A percentile compares a stretch with the other conserved stretches of the same genome.
phyloP scores from a whole-genome alignment of 495 filamentous ascomycete genomes.

The Ascobolus immersus region DNA sequence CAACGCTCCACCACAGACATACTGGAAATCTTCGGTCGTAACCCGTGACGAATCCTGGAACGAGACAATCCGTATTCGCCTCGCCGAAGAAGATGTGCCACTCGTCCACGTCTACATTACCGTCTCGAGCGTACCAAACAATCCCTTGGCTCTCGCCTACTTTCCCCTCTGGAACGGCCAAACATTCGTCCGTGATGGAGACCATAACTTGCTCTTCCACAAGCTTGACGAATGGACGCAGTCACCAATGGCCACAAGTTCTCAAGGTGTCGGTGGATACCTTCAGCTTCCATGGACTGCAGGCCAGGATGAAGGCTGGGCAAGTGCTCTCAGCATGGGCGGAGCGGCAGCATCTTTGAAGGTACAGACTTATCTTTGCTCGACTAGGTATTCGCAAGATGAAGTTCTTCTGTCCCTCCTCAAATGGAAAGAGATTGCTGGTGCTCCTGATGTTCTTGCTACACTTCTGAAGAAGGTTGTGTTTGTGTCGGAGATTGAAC shows the following conservation, averaged over 20 bases:
- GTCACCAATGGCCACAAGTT: slow-evolving; percentile 17
- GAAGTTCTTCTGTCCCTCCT: slow-evolving; percentile 60
- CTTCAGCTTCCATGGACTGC: slow-evolving; percentile 55
- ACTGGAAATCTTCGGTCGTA: slow-evolving; percentile 66
- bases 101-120: slow-evolving; percentile 73
- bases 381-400: slow-evolving; percentile 86
- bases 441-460: slow-evolving; percentile 38
- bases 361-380: slow-evolving; percentile 75
- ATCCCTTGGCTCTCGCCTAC: slow-evolving; percentile 72
- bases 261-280: slow-evolving; percentile 47
- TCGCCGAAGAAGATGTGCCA: slow-evolving; percentile 56
- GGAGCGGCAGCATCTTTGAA: slow-evolving; percentile 37
- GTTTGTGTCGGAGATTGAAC: slow-evolving; percentile 92
- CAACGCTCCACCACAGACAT: slow-evolving; percentile 44
- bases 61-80: slow-evolving; percentile 58
- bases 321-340: slow-evolving; percentile 10
- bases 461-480: slow-evolving; percentile 54
- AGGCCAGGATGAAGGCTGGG: slow-evolving; percentile 13
- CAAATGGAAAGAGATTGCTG: slow-evolving; percentile 56
- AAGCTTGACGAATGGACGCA: slow-evolving; percentile 70
- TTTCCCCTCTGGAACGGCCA: slow-evolving; percentile 84
- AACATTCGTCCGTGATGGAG: slow-evolving; percentile 71
- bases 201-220: slow-evolving; percentile 61
- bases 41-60: slow-evolving; percentile 60
- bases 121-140: slow-evolving; percentile 55